Conservation (phyloP, 2,329 filamentous ascomycete genomes). For the Mycosphaerelloides madeirae region DNA sequence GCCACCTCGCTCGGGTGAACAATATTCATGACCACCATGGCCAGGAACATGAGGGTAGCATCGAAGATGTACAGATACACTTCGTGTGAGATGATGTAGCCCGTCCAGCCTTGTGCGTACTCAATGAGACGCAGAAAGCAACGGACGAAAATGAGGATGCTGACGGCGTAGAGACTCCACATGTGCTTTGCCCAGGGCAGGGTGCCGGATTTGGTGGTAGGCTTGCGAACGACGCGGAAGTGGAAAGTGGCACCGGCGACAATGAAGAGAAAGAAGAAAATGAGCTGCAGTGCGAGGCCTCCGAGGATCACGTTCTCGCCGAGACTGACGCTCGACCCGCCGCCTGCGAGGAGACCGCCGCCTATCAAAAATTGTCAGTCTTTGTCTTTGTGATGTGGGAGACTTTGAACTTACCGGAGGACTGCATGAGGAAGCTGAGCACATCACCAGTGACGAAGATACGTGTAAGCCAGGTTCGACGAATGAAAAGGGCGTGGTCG, state of each 20-base stretch:
- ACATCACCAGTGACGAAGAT: slow-evolving; percentile 47
- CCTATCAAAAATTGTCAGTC: neutral
- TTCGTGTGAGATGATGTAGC: slow-evolving; percentile 39
- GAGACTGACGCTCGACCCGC: slow-evolving; percentile 21
- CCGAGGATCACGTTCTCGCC: slow-evolving; percentile 45
- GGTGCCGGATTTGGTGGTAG: neutral
- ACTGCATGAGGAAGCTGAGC: slow-evolving; percentile 45
- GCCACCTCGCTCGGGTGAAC: slow-evolving; percentile 7
- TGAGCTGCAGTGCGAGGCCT: slow-evolving; percentile 48
- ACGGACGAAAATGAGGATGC: slow-evolving; percentile 45
- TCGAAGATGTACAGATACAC: slow-evolving; percentile 21
- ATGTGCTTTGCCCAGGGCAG: slow-evolving; percentile 37
- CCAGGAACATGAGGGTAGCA: slow-evolving; percentile 7
- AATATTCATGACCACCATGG: slow-evolving; percentile 1
- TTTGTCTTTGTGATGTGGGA: too few relatives aligned
- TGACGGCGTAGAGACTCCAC: slow-evolving; percentile 40
- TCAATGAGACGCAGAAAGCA: slow-evolving; percentile 47
- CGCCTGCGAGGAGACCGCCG: slow-evolving; percentile 10
- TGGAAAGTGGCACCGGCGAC: slow-evolving; percentile 27
- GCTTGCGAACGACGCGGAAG: slow-evolving; percentile 15
- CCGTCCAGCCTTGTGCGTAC: slow-evolving; percentile 42
- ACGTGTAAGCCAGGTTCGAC: slow-evolving; percentile 42
- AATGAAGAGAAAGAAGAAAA: slow-evolving; percentile 49
- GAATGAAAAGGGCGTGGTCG: slow-evolving; percentile 41
- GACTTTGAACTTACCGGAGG: neutral